A percentile compares a stretch with the other conserved stretches of the same genome.
phyloP scores from a whole-genome alignment of 2,329 filamentous ascomycete genomes.

The Sodiomyces alkalinus region DNA sequence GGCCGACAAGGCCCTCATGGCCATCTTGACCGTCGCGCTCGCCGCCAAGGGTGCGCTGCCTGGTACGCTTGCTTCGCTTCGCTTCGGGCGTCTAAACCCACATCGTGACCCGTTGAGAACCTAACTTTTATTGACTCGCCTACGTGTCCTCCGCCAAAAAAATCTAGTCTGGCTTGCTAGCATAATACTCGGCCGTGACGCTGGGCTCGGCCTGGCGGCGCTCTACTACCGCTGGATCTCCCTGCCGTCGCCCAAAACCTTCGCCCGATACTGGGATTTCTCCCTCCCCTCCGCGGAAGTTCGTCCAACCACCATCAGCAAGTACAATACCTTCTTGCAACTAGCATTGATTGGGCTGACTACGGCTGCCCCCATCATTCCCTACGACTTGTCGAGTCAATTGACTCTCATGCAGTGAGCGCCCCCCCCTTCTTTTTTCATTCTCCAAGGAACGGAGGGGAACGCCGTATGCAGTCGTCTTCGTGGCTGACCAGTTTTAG shows the following conservation, averaged over 20 bases:
- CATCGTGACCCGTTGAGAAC: too few relatives aligned
- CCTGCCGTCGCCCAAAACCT: slow-evolving; percentile 83
- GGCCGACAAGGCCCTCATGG: slow-evolving; percentile 96
- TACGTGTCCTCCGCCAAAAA: slow-evolving; percentile 1
- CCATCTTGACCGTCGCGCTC: slow-evolving; percentile 71
- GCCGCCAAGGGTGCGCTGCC: slow-evolving; percentile 73
- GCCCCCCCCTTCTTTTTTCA: background rate
- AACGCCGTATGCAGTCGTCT: background rate
- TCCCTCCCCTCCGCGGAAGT: slow-evolving; percentile 78
- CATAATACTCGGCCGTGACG: slow-evolving; percentile 83
- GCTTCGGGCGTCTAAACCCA: too few relatives aligned
- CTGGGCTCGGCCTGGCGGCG: slow-evolving; percentile 67
- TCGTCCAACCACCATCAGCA: slow-evolving; percentile 68
- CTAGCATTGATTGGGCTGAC: slow-evolving; percentile 73
- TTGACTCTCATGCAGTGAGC: slow-evolving; percentile 52
- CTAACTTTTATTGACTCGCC: too few relatives aligned
- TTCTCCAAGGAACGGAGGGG: background rate
- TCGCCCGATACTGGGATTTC: slow-evolving; percentile 92
- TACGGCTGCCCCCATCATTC: slow-evolving; percentile 62
- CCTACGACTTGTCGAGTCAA: slow-evolving; percentile 36
- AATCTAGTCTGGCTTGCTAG: slow-evolving; percentile 71
- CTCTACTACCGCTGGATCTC: slow-evolving; percentile 96
- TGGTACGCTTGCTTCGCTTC: slow-evolving; percentile 30
- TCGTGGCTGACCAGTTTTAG: slow-evolving; percentile 23
- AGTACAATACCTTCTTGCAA: slow-evolving; percentile 89